A percentile compares a stretch with the other conserved stretches of the same genome.
Evolutionary conservation across 176 grass and related monocot species (phyloP).

Genomic region (Zea luxurians): DNA sequence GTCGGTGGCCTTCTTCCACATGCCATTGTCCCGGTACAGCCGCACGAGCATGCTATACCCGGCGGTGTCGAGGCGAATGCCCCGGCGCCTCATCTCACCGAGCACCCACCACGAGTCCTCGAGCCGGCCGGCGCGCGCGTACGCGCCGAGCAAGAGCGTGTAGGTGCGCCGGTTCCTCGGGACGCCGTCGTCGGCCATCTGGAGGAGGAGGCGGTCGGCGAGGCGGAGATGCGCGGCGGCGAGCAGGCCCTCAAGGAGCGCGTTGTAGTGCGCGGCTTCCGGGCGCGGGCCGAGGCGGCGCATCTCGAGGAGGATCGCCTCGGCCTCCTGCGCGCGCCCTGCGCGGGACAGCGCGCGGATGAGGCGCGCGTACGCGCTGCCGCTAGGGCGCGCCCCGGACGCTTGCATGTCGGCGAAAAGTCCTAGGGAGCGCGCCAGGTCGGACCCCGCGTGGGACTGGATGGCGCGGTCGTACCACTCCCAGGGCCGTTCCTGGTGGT

Average conservation of each 20-base stretch:
- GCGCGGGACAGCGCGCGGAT: conserved; percentile 57
- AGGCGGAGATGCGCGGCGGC: conserved; percentile 55
- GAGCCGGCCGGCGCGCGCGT: conserved; percentile 62
- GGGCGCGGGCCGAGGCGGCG: conserved; percentile 41
- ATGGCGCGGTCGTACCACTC: conserved; percentile 61
- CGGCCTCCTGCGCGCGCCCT: conserved; percentile 66
- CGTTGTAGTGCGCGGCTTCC: conserved; percentile 59
- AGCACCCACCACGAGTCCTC: conserved; percentile 92
- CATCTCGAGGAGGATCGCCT: conserved; percentile 85
- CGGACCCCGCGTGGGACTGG: conserved; percentile 39
- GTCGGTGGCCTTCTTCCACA: conserved; percentile 94
- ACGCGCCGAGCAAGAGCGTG: conserved; percentile 63
- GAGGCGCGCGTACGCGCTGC: conserved; percentile 56
- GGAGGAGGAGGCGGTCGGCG: conserved; percentile 68
- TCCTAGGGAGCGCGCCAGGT: conserved; percentile 42
- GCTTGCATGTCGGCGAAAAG: conserved; percentile 72
- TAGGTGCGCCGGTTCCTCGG: conserved; percentile 56
- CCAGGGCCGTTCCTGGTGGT: conserved; percentile 68
- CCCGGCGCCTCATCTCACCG: conserved; percentile 60
- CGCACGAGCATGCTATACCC: conserved; percentile 60
- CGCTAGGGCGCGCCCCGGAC: conserved; percentile 49
- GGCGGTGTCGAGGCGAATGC: conserved; percentile 50
- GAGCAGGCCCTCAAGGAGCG: conserved; percentile 67
- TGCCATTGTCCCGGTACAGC: conserved; percentile 79
- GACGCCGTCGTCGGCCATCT: conserved; percentile 78